Base-by-base conservation (phyloP, 768 basidiomycete species). In the Cystofilobasidium bisporidii region DNA sequence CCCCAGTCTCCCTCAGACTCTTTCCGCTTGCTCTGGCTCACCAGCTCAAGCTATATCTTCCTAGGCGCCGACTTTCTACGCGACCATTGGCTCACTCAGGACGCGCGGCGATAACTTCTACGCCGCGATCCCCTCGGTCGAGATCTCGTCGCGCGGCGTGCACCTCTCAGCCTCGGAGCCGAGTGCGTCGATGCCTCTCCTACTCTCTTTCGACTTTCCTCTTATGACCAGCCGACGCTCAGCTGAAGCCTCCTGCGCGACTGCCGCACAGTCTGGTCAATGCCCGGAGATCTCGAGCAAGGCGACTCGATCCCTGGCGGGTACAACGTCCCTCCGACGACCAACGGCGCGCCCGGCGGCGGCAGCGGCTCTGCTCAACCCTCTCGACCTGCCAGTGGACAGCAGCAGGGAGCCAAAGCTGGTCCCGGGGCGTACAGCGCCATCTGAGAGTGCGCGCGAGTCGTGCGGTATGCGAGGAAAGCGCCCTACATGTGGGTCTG, bases 131-230 rank as follows among this genome's bases (percentile, higher is more conserved):
- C 67, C 67, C 28, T 33, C 43, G 6, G 45, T 68, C 41, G 36
- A 68, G 12, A 47, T 68, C 17, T 63, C 67, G 32, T 58, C 62
- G 20, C 61, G 67, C 57, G 61, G 67, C 24, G 62, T 68, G 30
- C 40, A 33, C 30, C n/a, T 68, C 22, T 28, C 33, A 24, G 6
- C 65, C 3, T 38, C 53, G 3, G 57, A 66, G 45, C 57, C 65
- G 1, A 50, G 64, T 65, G 43, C 11, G 64, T 24, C 36, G 36
- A 5, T 36, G 5, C 36, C 12, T 36, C 30, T 30, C n/a, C 3
- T 3, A 41, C 18, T n/a, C 41, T 48, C 26, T 32, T n/a, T n/a
- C n/a, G n/a, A n/a, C n/a, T n/a, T n/a, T n/a, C n/a, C n/a, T n/a
- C n/a, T n/a, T n/a, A n/a, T n/a, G n/a, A n/a, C n/a, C n/a, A n/a